A percentile compares a stretch with the other conserved stretches of the same genome.
Conservation (phyloP, 1,139 yeast species). For the Saccharomycopsis hybrid region DNA sequence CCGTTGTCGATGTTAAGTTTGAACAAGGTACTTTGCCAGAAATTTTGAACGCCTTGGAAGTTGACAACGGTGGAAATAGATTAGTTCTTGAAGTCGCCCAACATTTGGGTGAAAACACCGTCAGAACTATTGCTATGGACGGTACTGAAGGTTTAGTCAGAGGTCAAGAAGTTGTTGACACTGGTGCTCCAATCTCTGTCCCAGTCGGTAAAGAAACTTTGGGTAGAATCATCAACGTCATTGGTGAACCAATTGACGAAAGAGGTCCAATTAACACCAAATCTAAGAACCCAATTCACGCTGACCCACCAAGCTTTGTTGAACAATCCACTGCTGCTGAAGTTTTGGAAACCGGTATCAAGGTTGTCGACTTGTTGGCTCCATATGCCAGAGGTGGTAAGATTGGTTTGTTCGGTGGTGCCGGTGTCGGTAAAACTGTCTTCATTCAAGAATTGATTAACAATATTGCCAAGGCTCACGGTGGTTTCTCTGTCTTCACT, state of each 20-base stretch:
- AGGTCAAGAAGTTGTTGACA: slow-evolving; percentile 87
- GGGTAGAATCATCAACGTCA: slow-evolving; percentile 97
- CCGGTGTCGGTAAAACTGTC: slow-evolving; percentile 99
- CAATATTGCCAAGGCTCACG: slow-evolving; percentile 99
- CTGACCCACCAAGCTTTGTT: slow-evolving; percentile 93
- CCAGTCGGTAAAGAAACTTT: slow-evolving; percentile 99
- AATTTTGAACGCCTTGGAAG: slow-evolving; percentile 92
- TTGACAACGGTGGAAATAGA: slow-evolving; percentile 58
- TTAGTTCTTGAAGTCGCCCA: slow-evolving; percentile 97
- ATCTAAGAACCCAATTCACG: slow-evolving; percentile 95
- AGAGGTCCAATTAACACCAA: slow-evolving; percentile 95
- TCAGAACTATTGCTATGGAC: slow-evolving; percentile 99
- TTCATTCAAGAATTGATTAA: slow-evolving; percentile 99
- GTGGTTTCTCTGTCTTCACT: slow-evolving; percentile 99
- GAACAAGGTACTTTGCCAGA: slow-evolving; percentile 97
- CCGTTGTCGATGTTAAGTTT: slow-evolving; percentile 99
- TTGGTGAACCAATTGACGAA: slow-evolving; percentile 99
- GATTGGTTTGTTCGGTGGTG: slow-evolving; percentile 99
- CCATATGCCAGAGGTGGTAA: slow-evolving; percentile 99
- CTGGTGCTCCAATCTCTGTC: slow-evolving; percentile 97
- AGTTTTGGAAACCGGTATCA: slow-evolving; percentile 98
- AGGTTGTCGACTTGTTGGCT: slow-evolving; percentile 98
- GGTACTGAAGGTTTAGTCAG: slow-evolving; percentile 99
- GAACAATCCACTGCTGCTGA: slow-evolving; percentile 98
- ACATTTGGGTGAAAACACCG: slow-evolving; percentile 99